phyloP scores from a whole-genome alignment of 176 grass and related monocot genomes.

The Tillandsia fasciculata region DNA sequence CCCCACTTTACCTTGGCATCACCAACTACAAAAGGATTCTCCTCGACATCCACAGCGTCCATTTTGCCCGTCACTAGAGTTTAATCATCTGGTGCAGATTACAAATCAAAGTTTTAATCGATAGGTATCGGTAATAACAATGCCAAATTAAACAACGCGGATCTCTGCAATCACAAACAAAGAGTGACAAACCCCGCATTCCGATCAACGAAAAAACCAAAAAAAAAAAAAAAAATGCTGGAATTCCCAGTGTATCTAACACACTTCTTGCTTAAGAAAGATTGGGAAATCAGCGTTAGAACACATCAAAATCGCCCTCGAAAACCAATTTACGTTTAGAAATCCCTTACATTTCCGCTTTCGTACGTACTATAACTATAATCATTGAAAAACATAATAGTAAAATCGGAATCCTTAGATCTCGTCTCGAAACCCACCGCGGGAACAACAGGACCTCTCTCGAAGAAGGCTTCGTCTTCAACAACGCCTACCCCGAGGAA shows the following conservation, averaged over 20 bases:
- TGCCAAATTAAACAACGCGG: not conserved
- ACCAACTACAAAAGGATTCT: slow-evolving; percentile 51
- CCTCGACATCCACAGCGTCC: slow-evolving; percentile 57
- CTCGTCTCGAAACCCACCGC: not conserved
- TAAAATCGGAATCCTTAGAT: not conserved
- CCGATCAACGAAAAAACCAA: too few species aligned
- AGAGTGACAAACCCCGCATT: too few species aligned
- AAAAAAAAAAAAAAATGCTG: too few species aligned
- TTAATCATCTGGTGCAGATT: slow-evolving; percentile 35
- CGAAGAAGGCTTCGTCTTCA: not conserved
- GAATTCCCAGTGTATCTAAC: too few species aligned
- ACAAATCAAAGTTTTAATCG: slow-evolving; percentile 4
- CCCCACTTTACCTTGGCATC: slow-evolving; percentile 60
- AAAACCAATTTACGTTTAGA: not conserved
- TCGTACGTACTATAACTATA: too few species aligned
- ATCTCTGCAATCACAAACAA: not conserved
- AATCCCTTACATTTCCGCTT: not conserved
- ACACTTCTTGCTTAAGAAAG: too few species aligned
- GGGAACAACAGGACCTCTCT: not conserved
- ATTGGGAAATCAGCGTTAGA: too few species aligned
- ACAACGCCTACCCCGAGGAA: not conserved
- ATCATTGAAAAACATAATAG: too few species aligned
- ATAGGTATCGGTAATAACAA: not conserved
- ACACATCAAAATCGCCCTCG: too few species aligned
- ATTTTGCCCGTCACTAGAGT: slow-evolving; percentile 27